Conservation (phyloP, 106 monocot species). For the Phalaenopsis aphrodite region DNA sequence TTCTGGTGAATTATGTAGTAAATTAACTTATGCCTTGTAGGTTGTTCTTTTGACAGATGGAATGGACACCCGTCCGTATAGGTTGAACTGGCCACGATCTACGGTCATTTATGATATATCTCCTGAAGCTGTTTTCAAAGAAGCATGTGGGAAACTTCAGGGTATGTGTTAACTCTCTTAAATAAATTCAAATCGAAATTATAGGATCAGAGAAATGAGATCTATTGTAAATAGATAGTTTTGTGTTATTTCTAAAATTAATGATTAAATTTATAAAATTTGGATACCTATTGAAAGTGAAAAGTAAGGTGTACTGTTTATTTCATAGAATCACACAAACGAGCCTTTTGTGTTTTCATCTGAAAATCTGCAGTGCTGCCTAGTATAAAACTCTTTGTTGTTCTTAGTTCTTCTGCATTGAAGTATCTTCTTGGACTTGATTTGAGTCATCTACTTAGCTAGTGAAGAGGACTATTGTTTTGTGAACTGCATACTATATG, state of each 20-base stretch:
- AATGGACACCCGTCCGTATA: constrained; percentile 87
- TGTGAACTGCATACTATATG: too few relatives aligned
- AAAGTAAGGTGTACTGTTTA: too few relatives aligned
- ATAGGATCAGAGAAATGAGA: not conserved
- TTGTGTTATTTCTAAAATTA: not conserved
- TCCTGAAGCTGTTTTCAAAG: constrained; percentile 36
- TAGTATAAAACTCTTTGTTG: too few relatives aligned
- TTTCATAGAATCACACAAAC: too few relatives aligned
- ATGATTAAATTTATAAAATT: too few relatives aligned
- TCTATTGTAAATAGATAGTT: not conserved
- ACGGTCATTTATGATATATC: constrained; percentile 69
- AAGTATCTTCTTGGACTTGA: too few relatives aligned
- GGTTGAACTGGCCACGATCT: constrained; percentile 75
- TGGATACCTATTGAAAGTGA: too few relatives aligned
- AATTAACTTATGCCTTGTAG: constrained; percentile 53
- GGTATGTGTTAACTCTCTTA: constrained; percentile 22
- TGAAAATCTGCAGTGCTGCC: too few relatives aligned
- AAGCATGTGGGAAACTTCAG: constrained; percentile 50
- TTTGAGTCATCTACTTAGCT: too few relatives aligned
- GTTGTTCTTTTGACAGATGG: constrained; percentile 97
- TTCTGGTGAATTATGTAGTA: not conserved
- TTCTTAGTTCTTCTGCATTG: too few relatives aligned
- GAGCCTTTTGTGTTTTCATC: too few relatives aligned
- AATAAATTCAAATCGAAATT: not conserved
- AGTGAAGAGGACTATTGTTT: too few relatives aligned